phyloP scores from a whole-genome alignment of 148 eudicot genomes.

The Simmondsia chinensis region DNA sequence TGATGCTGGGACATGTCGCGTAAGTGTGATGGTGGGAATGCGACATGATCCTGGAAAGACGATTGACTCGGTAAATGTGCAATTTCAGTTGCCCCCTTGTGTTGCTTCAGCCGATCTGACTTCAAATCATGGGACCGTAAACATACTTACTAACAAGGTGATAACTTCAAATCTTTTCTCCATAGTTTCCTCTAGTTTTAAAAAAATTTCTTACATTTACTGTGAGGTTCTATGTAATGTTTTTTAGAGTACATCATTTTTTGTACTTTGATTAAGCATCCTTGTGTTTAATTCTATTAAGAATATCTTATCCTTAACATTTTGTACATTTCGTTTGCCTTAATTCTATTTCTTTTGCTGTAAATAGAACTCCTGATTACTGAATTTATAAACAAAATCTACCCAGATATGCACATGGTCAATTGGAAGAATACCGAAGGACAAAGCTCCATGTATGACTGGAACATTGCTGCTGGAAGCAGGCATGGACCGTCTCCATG shows the following conservation, averaged over 20 bases:
- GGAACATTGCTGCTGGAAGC: slow-evolving; percentile 64
- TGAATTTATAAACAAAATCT: neutral
- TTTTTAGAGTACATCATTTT: too few species aligned
- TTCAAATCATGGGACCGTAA: slow-evolving; percentile 74
- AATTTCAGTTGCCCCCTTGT: slow-evolving; percentile 70
- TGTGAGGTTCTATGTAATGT: too few species aligned
- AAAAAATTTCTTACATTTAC: too few species aligned
- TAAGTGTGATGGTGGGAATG: slow-evolving; percentile 75
- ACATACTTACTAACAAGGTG: slow-evolving; percentile 88
- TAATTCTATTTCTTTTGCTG: neutral
- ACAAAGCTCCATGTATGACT: slow-evolving; percentile 81
- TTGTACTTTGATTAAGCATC: too few species aligned
- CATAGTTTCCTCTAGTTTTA: too few species aligned
- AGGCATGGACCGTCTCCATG: slow-evolving; percentile 65
- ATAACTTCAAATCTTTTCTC: too few species aligned
- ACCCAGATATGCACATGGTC: slow-evolving; percentile 82
- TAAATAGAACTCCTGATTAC: neutral
- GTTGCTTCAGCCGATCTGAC: slow-evolving; percentile 67
- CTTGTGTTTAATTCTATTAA: too few species aligned
- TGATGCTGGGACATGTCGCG: slow-evolving; percentile 79
- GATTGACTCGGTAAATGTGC: slow-evolving; percentile 66
- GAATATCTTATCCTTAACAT: too few species aligned
- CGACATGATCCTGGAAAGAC: slow-evolving; percentile 83
- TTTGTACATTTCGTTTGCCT: too few species aligned
- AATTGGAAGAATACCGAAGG: slow-evolving; percentile 73